Evolutionary conservation across 2,329 filamentous ascomycete species (phyloP), one percentile per base, ranked within the genome.

Genomic region (Aspergillus sp.): DNA sequence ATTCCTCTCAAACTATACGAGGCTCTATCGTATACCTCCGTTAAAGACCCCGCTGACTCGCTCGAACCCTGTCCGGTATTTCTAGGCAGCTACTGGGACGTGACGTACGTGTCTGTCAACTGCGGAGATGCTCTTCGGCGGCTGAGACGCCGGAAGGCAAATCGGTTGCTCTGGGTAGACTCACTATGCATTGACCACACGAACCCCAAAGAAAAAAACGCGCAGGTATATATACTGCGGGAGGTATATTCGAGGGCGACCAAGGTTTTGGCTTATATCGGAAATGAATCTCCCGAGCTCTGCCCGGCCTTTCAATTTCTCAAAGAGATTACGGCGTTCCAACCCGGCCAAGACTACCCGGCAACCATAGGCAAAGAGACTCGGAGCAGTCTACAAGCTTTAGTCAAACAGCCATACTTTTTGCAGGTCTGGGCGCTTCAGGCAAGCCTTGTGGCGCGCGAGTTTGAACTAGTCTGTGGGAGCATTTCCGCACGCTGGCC

Each of bases 81-180:
- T 38, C n/a, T 61, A 25, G 59, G 59, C 50, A 34, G 15, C 9
- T 57, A 56, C 30, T 61, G 59, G 59, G 53, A 56, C 34, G 28
- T 31, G 15, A 38, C 47, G 9, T 41, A 56, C n/a, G 59, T 56
- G 3, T n/a, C 48, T 8, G 1, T 13, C 8, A 48, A 28, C 13
- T 56, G 53, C 30, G 47, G 41, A 7, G 43, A 57, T 15, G 53
- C 53, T 9, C 53, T 61, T 13, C 52, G 48, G 23, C 41, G 19
- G 17, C 3, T 57, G 5, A 30, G 48, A 22, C 22, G 22, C 4
- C 52, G 9, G 6, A 23, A 38, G 8, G 9, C 15, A 4, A 41
- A 57, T 13, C 43, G 53, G 47, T 15, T 56, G 30, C 28, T 57
- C 7, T 57, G 53, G 59, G 53, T 61, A 23, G 53, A 57, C n/a